Evolutionary conservation across 441 rosid genomes (phyloP).

Genomic region (Capsella rubella): DNA sequence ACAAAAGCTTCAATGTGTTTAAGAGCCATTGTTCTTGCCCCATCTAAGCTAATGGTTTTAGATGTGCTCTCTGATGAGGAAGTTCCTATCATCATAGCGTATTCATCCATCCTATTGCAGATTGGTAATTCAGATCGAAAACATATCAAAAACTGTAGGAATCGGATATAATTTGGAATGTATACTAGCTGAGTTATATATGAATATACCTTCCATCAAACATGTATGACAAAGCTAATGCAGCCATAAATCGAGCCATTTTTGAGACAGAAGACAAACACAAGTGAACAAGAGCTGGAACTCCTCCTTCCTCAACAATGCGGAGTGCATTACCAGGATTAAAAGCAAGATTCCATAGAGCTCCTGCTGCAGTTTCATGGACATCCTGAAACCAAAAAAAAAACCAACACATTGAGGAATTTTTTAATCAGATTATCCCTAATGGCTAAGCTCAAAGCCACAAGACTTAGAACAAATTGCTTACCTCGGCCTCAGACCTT

Average conservation of each 20-base stretch:
- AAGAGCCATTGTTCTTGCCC: slow-evolving; percentile 84
- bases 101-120: slow-evolving; percentile 77
- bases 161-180: not conserved
- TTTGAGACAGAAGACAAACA: slow-evolving; percentile 86
- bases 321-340: slow-evolving; percentile 87
- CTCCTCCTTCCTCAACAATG: slow-evolving; percentile 97
- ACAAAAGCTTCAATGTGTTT: slow-evolving; percentile 79
- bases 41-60: slow-evolving; percentile 81
- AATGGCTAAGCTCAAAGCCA: slow-evolving; percentile 23
- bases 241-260: slow-evolving; percentile 99
- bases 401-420: slow-evolving; percentile 7
- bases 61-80: slow-evolving; percentile 67
- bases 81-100: slow-evolving; percentile 59
- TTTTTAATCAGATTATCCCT: not conserved
- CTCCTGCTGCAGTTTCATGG: slow-evolving; percentile 99
- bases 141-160: slow-evolving; percentile 5
- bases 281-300: slow-evolving; percentile 85
- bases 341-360: slow-evolving; percentile 98
- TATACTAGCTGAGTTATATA: slow-evolving; percentile 8
- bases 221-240: slow-evolving; percentile 93
- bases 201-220: slow-evolving; percentile 83
- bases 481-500: slow-evolving; percentile 85
- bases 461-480: slow-evolving; percentile 33
- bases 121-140: slow-evolving; percentile 6
- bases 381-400: slow-evolving; percentile 68